These are phyloP conservation scores for Suillus ampliporus DNA, from an alignment of 768 basidiomycete genomes.

Conservation along the genomic window DNA sequence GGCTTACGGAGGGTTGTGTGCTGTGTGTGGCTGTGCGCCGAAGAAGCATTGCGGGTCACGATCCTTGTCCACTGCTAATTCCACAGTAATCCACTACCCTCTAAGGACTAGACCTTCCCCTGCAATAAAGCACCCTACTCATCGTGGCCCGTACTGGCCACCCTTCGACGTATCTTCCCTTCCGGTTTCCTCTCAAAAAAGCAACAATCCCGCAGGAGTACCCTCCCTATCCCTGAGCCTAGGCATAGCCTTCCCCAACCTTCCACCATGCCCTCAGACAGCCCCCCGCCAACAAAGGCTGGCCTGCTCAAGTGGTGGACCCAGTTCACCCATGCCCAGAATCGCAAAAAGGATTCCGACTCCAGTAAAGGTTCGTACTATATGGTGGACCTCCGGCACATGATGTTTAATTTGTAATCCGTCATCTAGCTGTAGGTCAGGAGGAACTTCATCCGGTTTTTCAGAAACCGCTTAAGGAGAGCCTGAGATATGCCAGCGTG, in stretches of 20 bases:
- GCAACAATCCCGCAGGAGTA: background rate
- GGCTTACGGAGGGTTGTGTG: background rate
- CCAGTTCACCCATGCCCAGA: slow-evolving; percentile 71
- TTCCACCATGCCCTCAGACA: slow-evolving; percentile 35
- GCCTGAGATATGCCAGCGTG: slow-evolving; percentile 85
- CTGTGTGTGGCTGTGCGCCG: slow-evolving; percentile 12
- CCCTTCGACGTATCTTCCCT: slow-evolving; percentile 9
- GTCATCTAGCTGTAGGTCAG: slow-evolving; percentile 31
- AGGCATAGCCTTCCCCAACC: slow-evolving; percentile 1
- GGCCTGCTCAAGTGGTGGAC: slow-evolving; percentile 85
- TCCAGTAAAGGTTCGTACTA: slow-evolving; percentile 43
- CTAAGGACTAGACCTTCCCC: background rate
- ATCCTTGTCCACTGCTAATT: slow-evolving; percentile 1
- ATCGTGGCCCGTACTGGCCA: slow-evolving; percentile 24
- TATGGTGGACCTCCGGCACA: slow-evolving; percentile 3
- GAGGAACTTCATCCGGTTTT: slow-evolving; percentile 73
- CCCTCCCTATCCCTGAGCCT: slow-evolving; percentile 9
- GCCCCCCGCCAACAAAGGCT: slow-evolving; percentile 52
- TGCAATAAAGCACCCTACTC: slow-evolving; percentile 8
- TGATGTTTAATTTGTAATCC: slow-evolving; percentile 7
- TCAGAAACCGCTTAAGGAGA: slow-evolving; percentile 82
- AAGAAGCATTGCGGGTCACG: slow-evolving; percentile 10
- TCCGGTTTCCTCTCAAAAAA: background rate
- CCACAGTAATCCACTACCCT: background rate
- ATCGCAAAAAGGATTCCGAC: slow-evolving; percentile 60